Conservation (phyloP, 225 moss, liverwort and hornwort genomes). For the Polytrichum formosum region DNA sequence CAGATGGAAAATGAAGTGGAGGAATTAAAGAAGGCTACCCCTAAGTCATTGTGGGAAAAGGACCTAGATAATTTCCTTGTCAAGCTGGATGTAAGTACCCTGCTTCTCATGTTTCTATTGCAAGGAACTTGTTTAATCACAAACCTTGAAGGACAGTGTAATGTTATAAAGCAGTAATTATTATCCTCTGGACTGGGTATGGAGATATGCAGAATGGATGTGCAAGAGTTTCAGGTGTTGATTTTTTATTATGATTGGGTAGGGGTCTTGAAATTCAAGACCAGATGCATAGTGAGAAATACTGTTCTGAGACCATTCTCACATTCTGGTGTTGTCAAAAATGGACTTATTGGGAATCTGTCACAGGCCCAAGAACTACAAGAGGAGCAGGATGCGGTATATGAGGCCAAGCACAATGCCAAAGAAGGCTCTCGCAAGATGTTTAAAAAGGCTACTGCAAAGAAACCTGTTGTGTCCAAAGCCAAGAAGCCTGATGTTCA, state of each 20-base stretch:
- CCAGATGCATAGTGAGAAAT: too few species aligned
- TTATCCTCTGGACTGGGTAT: too few species aligned
- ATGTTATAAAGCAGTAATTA: too few species aligned
- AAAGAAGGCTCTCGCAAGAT: constrained; percentile 79
- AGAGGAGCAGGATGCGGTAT: constrained; percentile 79
- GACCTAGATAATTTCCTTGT: constrained; percentile 76
- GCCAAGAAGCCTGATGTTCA: constrained; percentile 46
- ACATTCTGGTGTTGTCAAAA: constrained; percentile 20
- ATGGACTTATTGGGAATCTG: constrained; percentile 24
- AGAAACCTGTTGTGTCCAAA: constrained; percentile 44
- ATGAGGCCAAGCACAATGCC: constrained; percentile 73
- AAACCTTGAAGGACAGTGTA: too few species aligned
- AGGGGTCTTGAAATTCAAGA: too few species aligned
- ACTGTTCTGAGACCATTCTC: too few species aligned
- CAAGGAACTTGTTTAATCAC: too few species aligned
- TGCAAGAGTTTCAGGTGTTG: too few species aligned
- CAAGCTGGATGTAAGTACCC: constrained; percentile 49
- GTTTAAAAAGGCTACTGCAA: constrained; percentile 50
- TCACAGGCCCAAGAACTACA: constrained; percentile 73
- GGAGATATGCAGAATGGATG: too few species aligned
- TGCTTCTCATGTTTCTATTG: too few species aligned
- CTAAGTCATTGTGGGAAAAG: constrained; percentile 76
- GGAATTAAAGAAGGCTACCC: constrained; percentile 66
- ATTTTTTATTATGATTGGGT: too few species aligned
- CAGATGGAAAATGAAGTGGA: constrained; percentile 78